phyloP scores from a whole-genome alignment of 129 eudicot species.

The Chrysanthemum lavandulifolium region DNA sequence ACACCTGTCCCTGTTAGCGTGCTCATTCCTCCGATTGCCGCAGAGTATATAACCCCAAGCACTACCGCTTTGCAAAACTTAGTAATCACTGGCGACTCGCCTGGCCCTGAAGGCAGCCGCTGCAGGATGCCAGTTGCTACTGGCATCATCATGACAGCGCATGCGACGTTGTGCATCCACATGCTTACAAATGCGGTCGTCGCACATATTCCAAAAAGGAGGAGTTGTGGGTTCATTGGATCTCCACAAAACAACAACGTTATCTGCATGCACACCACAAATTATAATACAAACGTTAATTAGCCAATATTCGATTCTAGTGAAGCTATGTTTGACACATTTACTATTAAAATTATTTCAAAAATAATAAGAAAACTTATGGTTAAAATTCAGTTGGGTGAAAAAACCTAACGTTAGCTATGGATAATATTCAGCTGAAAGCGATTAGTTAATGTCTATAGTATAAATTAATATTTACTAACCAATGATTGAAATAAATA shows the following conservation, averaged over 20 bases:
- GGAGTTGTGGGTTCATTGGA: constrained; percentile 71
- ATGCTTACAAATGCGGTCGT: constrained; percentile 86
- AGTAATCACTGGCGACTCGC: constrained; percentile 25
- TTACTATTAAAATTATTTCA: too few species aligned
- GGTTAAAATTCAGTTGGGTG: too few species aligned
- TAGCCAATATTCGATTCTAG: neutral
- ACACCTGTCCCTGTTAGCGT: constrained; percentile 96
- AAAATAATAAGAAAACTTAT: too few species aligned
- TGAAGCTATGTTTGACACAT: neutral
- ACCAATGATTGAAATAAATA: neutral
- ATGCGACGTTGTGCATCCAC: constrained; percentile 97
- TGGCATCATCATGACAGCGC: constrained; percentile 91
- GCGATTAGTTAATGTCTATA: too few species aligned
- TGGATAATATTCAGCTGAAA: too few species aligned
- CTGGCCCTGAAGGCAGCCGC: constrained; percentile 47
- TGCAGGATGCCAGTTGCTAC: constrained; percentile 90
- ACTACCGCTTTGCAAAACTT: constrained; percentile 86
- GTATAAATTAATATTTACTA: neutral
- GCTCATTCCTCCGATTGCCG: constrained; percentile 80
- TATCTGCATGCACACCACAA: constrained; percentile 63
- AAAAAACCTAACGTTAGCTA: too few species aligned
- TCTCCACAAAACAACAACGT: constrained; percentile 79
- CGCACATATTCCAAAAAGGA: constrained; percentile 77
- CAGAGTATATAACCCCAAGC: constrained; percentile 73
- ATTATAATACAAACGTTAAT: too few species aligned